Evolutionary conservation across 2,329 filamentous ascomycete genomes (phyloP).

Genomic region (Aspergillus vadensis): DNA sequence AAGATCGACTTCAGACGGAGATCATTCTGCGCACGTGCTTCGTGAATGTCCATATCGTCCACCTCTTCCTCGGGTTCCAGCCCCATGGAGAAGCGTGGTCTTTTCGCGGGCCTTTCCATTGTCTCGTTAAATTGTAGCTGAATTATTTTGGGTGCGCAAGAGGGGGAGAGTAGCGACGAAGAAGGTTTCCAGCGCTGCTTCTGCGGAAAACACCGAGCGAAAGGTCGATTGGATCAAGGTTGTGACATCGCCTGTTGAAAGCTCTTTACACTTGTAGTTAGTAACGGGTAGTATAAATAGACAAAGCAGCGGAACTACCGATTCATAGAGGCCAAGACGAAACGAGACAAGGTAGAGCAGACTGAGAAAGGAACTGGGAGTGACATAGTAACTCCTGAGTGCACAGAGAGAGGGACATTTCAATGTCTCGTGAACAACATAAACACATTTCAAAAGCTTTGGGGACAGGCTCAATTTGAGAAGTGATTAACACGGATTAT

Average conservation of each 20-base stretch:
- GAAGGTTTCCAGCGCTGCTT: not conserved
- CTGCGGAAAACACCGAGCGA: not conserved
- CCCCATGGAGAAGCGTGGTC: constrained; percentile 53
- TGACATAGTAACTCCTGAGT: not conserved
- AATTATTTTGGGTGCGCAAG: not conserved
- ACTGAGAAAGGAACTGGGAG: not conserved
- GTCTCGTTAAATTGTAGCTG: not conserved
- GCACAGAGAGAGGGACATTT: not conserved
- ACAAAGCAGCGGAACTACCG: not conserved
- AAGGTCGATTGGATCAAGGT: not conserved
- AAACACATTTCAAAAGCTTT: not conserved
- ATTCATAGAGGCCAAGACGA: not conserved
- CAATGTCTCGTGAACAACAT: not conserved
- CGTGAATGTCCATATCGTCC: constrained; percentile 57
- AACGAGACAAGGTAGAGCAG: not conserved
- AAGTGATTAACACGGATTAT: not conserved
- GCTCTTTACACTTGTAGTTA: not conserved
- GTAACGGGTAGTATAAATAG: not conserved
- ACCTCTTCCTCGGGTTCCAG: constrained; percentile 25
- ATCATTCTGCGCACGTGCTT: constrained; percentile 67
- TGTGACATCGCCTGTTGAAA: not conserved
- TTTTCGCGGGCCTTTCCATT: constrained; percentile 54
- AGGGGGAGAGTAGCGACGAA: not conserved
- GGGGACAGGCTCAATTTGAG: not conserved
- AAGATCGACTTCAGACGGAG: constrained; percentile 77